Evolutionary conservation across 345 rosid species (phyloP).

Genomic region (Microthlaspi erraticum): DNA sequence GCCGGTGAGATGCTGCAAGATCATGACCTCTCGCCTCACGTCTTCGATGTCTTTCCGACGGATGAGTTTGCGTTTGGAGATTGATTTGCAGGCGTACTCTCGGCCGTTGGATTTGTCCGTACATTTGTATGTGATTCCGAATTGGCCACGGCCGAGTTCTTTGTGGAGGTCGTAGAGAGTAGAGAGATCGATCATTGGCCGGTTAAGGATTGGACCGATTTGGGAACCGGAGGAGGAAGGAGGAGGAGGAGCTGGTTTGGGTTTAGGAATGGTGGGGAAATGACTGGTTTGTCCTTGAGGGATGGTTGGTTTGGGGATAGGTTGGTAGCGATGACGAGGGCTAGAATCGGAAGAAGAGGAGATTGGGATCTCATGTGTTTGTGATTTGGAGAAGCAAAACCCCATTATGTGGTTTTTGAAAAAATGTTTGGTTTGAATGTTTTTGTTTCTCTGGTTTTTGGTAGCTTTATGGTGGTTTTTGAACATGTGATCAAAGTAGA

Average conservation of each 20-base stretch:
- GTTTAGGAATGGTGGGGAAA: conserved; percentile 12
- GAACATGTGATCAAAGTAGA: conserved; percentile 31
- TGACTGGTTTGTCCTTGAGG: conserved; percentile 19
- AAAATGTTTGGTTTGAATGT: conserved; percentile 11
- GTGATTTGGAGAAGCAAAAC: conserved; percentile 51
- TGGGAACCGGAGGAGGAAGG: conserved; percentile 47
- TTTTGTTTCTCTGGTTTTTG: conserved; percentile 30
- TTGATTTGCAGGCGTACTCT: conserved; percentile 84
- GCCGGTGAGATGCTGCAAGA: conserved; percentile 80
- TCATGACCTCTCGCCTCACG: conserved; percentile 74
- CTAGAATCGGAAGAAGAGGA: conserved; percentile 55
- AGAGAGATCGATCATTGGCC: conserved; percentile 64
- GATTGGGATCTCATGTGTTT: conserved; percentile 61
- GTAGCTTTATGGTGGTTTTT: conserved; percentile 14
- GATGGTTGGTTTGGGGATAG: conserved; percentile 38
- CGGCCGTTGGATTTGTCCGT: conserved; percentile 67
- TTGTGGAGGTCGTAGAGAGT: conserved; percentile 59
- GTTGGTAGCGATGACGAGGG: conserved; percentile 45
- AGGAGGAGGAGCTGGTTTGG: conserved; percentile 21
- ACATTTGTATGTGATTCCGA: conserved; percentile 75
- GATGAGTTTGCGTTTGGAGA: conserved; percentile 64
- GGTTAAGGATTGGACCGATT: conserved; percentile 56
- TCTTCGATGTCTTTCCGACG: conserved; percentile 60
- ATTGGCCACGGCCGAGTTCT: conserved; percentile 87
- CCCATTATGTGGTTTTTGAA: conserved; percentile 50